These are phyloP conservation scores for Phylloporus scabripes DNA, from an alignment of 768 basidiomycete species.

Conservation along the genomic window DNA sequence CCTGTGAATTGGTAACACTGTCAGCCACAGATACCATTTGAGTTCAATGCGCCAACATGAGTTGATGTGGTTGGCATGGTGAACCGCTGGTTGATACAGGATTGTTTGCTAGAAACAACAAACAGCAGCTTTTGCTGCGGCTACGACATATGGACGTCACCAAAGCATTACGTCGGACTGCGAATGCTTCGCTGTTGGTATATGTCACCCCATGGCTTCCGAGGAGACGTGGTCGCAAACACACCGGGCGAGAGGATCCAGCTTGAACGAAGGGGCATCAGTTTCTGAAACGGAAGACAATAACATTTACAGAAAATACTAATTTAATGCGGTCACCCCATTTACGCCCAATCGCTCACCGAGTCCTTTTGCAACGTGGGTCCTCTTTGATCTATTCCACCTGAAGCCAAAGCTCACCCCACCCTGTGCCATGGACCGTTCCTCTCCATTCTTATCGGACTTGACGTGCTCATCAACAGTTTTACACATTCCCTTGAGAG, in stretches of 20 bases:
- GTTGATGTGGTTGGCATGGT: slow-evolving; percentile 5
- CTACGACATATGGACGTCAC: neutral
- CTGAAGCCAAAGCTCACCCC: slow-evolving; percentile 43
- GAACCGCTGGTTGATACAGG: neutral
- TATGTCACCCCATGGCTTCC: neutral
- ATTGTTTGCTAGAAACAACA: neutral
- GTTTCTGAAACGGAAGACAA: neutral
- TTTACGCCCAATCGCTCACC: slow-evolving; percentile 12
- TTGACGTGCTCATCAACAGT: slow-evolving; percentile 45
- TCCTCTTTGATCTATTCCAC: slow-evolving; percentile 25
- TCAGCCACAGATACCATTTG: neutral
- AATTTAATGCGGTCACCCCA: slow-evolving; percentile 19
- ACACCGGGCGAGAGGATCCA: neutral
- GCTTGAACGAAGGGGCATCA: neutral
- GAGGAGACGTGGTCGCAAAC: neutral
- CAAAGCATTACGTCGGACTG: neutral
- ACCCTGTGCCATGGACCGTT: slow-evolving; percentile 35
- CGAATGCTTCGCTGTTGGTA: neutral
- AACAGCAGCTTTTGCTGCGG: neutral
- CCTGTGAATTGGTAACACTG: no score
- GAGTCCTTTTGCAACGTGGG: slow-evolving; percentile 28
- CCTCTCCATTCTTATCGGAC: slow-evolving; percentile 34
- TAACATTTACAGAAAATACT: slow-evolving; percentile 1
- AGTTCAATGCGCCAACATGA: slow-evolving; percentile 2
- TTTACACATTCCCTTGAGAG: slow-evolving; percentile 52